phyloP scores from a whole-genome alignment of 208 protist species.

The Novymonas esmeraldas region DNA sequence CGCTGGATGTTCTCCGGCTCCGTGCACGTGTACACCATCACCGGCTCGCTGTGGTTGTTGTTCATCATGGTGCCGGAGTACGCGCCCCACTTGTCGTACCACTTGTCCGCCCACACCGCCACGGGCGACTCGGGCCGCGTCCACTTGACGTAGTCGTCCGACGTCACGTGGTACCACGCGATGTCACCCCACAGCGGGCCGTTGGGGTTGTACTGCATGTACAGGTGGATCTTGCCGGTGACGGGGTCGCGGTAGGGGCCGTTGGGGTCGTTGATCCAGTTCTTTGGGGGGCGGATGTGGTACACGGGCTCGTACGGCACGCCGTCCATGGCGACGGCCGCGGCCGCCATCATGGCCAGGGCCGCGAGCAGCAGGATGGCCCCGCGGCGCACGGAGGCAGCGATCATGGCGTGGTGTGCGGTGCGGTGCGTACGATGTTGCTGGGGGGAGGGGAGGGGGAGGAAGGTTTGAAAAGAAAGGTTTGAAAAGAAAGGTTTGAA shows the following conservation, averaged over 20 bases:
- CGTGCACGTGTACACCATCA: conserved; percentile 54
- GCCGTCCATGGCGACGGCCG: conserved; percentile 15
- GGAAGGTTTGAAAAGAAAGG: too few relatives aligned
- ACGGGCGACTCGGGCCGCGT: conserved; percentile 28
- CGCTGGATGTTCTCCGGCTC: conserved; percentile 45
- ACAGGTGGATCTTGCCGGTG: conserved; percentile 46
- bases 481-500: too few relatives aligned
- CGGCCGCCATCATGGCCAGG: conserved; percentile 9
- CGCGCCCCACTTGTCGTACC: conserved; percentile 50
- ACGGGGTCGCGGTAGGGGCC: conserved; percentile 56
- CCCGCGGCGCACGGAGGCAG: conserved; percentile 11
- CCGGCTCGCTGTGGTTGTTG: conserved; percentile 39
- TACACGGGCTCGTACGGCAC: conserved; percentile 33
- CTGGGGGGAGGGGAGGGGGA: too few relatives aligned
- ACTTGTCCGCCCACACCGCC: conserved; percentile 39
- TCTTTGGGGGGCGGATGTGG: conserved; percentile 47
- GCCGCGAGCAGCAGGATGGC: conserved; percentile 20
- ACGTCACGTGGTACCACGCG: conserved; percentile 66
- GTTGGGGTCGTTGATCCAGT: conserved; percentile 69
- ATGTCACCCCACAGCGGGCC: conserved; percentile 62
- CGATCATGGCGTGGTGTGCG: conserved; percentile 9
- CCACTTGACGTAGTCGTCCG: conserved; percentile 67
- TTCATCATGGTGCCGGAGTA: conserved; percentile 61
- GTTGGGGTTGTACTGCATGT: conserved; percentile 77
- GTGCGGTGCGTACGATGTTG: too few relatives aligned